Base-by-base conservation (phyloP, 495 filamentous ascomycete genomes). In the Xylaria palmicola region DNA sequence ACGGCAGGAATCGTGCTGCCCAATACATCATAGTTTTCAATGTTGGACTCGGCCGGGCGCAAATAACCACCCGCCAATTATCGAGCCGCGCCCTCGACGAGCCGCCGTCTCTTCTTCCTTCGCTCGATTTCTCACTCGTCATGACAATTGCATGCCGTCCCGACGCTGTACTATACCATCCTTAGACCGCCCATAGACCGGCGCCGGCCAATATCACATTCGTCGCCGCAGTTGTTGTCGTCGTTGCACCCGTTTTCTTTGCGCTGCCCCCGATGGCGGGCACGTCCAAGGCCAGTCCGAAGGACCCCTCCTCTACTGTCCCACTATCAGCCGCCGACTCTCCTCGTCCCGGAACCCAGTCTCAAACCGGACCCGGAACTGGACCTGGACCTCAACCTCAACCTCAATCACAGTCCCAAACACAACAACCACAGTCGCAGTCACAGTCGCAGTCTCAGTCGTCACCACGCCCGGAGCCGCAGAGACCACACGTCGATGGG, bases 1-100 rank as follows among this genome's bases (percentile, higher is more conserved):
- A 62, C 66, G 62, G 56, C 60, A 64, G 59, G 22, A 57, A 60
- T 59, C 56, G 63, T 71, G 62, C 43, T 63, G 48, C 50, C 56
- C 51, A 36, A 66, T 56, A 66, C 52, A 56, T 61, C 60, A 50
- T 59, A 47, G 40, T 50, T 62, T 50, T 48, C 57, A 34, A 59
- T 50, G n/a, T 51, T 44, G 57, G 32, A 43, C 29, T 37, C 19
- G 44, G 24, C 44, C 24, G 47, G 44, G 44, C 22, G 48, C 58
- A 44, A 36, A 60, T 50, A 37, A 37, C 56, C 36, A 39, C 20
- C 30, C 12, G 26, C 36, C 43, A 49, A 39, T 47, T 56, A 47
- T 36, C 54, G 20, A 10, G 9, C 7, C 27, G 20, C 36, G 36
- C 1, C 36, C 36, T 29, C 34, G 12, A 36, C 36, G 22, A 22